Evolutionary conservation across 768 basidiomycete species (phyloP).

Genomic region (Suillus variegatus): DNA sequence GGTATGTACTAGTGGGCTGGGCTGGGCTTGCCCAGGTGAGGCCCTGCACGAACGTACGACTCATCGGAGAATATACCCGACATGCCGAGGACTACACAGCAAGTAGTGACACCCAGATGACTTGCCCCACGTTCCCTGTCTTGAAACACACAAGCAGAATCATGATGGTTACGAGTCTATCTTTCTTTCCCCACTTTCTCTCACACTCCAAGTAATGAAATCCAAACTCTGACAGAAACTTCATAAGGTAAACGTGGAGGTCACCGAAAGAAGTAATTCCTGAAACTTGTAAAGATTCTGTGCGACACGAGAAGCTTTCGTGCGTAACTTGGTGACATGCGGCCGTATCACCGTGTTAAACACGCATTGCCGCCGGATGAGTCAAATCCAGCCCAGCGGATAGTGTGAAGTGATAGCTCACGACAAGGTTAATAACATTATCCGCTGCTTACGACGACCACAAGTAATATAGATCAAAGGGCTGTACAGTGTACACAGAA

Average conservation of each 20-base stretch:
- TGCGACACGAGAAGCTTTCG: background rate
- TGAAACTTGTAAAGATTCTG: background rate
- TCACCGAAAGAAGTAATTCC: background rate
- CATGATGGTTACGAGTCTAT: background rate
- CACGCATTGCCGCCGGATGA: background rate
- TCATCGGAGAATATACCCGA: too few species aligned
- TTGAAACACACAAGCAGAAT: too few species aligned
- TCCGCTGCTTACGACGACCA: background rate
- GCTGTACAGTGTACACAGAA: background rate
- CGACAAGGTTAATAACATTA: background rate
- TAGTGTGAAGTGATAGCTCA: background rate
- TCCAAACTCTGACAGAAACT: background rate
- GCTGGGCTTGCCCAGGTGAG: too few species aligned
- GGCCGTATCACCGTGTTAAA: background rate
- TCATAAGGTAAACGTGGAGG: background rate
- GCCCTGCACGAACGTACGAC: too few species aligned
- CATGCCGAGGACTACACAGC: too few species aligned
- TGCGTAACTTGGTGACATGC: background rate
- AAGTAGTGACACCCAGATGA: too few species aligned
- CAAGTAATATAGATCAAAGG: background rate
- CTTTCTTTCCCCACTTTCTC: background rate
- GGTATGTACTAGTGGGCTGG: too few species aligned
- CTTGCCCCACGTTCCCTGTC: too few species aligned
- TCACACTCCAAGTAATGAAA: background rate
- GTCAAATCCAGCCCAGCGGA: background rate